These are phyloP conservation scores for Rhizopogon roseolus DNA, from an alignment of 768 basidiomycete genomes.

Conservation along the genomic window DNA sequence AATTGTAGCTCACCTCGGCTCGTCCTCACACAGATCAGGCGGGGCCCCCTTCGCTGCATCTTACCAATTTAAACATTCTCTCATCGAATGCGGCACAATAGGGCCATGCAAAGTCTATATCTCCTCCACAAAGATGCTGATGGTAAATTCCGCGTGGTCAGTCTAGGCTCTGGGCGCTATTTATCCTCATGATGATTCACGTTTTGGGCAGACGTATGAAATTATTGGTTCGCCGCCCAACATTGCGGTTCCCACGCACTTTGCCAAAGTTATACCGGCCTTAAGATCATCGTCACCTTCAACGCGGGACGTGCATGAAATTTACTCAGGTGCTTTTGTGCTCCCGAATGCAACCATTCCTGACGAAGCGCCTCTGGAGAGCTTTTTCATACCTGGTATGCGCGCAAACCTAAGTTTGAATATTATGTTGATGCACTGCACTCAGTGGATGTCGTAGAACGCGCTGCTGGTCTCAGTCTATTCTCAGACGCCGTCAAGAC, in stretches of 20 bases:
- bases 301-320: conserved; percentile 64
- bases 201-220: conserved; percentile 68
- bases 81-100: no score
- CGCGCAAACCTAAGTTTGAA: conserved; percentile 1
- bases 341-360: conserved; percentile 92
- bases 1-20: no score
- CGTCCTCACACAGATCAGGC: no score
- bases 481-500: conserved; percentile 79
- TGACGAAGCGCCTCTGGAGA: conserved; percentile 74
- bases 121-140: conserved; percentile 81
- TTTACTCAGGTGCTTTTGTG: conserved; percentile 91
- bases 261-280: conserved; percentile 91
- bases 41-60: no score
- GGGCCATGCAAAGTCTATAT: no score
- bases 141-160: conserved; percentile 93
- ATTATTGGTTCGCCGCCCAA: conserved; percentile 92
- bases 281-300: conserved; percentile 70
- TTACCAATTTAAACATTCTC: no score
- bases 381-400: conserved; percentile 80
- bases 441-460: conserved; percentile 88
- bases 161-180: conserved; percentile 25
- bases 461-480: conserved; percentile 81
- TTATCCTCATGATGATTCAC: not conserved
- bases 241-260: conserved; percentile 93
- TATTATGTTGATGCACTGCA: conserved; percentile 1